Evolutionary conservation across 1,284 basidiomycete genomes (phyloP).

Genomic region (Leccinum colubrinum): DNA sequence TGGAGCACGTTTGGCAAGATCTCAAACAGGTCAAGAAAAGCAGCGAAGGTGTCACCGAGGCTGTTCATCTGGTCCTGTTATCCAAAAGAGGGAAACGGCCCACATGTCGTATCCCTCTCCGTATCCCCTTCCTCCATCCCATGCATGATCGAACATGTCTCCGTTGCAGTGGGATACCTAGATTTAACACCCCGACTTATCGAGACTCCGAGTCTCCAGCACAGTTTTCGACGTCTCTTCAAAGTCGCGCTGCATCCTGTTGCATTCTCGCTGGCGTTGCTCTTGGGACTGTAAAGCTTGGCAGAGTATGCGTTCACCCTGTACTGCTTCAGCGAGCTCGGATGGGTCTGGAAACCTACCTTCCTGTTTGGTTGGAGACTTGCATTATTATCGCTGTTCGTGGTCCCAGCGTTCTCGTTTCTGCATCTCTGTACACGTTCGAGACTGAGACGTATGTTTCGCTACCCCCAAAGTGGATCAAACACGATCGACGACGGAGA

Average conservation of each 20-base stretch:
- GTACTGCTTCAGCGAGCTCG: conserved; percentile 3
- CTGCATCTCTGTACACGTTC: conserved; percentile 6
- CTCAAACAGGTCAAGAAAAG: background rate
- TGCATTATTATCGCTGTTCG: conserved; percentile 11
- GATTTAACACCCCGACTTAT: background rate
- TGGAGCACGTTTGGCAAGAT: background rate
- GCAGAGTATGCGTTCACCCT: conserved; percentile 12
- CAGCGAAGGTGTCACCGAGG: background rate
- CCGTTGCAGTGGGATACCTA: background rate
- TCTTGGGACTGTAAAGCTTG: conserved; percentile 11
- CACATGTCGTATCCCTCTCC: background rate
- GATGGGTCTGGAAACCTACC: conserved; percentile 15
- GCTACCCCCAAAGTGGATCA: conserved; percentile 9
- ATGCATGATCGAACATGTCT: background rate
- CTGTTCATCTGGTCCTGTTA: background rate
- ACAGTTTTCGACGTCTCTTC: background rate
- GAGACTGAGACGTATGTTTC: conserved; percentile 5
- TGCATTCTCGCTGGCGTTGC: conserved; percentile 1
- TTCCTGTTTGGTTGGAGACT: conserved; percentile 24
- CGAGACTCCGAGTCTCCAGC: background rate
- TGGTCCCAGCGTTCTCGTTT: conserved; percentile 10
- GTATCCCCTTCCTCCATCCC: background rate
- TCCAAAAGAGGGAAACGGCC: background rate
- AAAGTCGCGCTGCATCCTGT: background rate
- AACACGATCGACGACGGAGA: background rate